Evolutionary conservation across 2,329 filamentous ascomycete species (phyloP).

Genomic region (Zasmidium angulare): DNA sequence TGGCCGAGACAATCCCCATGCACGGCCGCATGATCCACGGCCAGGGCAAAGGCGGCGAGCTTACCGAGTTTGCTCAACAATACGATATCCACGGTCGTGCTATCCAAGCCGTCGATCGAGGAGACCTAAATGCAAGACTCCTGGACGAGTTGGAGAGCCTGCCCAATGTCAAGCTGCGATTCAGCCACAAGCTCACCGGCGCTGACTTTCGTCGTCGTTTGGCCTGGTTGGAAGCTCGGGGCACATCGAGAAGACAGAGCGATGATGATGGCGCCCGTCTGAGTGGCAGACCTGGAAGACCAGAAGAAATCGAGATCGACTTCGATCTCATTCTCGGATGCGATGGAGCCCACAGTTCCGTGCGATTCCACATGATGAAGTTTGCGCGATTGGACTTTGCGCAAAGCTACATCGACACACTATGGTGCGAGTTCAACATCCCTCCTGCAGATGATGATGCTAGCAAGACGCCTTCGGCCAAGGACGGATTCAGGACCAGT

Average conservation of each 20-base stretch:
- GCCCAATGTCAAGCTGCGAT: slow-evolving; percentile 87
- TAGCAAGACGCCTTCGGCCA: slow-evolving; percentile 30
- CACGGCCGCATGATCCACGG: slow-evolving; percentile 95
- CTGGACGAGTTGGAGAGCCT: slow-evolving; percentile 80
- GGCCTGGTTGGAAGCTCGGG: slow-evolving; percentile 76
- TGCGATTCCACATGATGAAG: slow-evolving; percentile 95
- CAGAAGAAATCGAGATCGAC: slow-evolving; percentile 70
- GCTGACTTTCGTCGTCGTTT: slow-evolving; percentile 77
- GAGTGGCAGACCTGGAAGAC: slow-evolving; percentile 23
- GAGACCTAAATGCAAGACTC: slow-evolving; percentile 76
- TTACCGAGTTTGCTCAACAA: slow-evolving; percentile 77
- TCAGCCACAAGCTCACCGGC: slow-evolving; percentile 89
- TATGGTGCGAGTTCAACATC: slow-evolving; percentile 97
- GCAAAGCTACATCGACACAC: slow-evolving; percentile 91
- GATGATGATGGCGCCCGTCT: slow-evolving; percentile 18
- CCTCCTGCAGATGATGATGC: slow-evolving; percentile 45
- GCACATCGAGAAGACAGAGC: slow-evolving; percentile 21
- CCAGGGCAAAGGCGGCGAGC: slow-evolving; percentile 58
- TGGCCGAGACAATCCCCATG: slow-evolving; percentile 85
- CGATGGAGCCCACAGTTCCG: slow-evolving; percentile 90
- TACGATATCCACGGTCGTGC: slow-evolving; percentile 86
- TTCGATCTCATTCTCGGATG: slow-evolving; percentile 94
- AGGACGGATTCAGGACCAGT: slow-evolving; percentile 71
- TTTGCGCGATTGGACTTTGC: slow-evolving; percentile 85
- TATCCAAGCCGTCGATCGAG: slow-evolving; percentile 83